Evolutionary conservation across 345 rosid genomes (phyloP).

Genomic region (Anacardium occidentale): DNA sequence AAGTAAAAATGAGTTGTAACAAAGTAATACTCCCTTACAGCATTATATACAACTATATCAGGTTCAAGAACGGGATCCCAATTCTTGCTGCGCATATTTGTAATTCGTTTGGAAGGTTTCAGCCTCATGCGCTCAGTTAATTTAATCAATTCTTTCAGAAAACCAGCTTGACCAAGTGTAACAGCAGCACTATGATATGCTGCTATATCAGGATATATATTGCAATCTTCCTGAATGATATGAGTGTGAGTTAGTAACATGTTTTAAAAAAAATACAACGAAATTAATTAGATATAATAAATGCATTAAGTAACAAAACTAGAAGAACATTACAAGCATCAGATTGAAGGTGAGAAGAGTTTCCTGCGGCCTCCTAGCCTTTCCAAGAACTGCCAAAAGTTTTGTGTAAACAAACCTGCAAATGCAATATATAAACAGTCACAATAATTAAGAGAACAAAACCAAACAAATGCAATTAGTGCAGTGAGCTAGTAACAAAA

Average conservation of each 20-base stretch:
- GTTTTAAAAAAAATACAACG: conserved; percentile 1
- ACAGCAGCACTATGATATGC: conserved; percentile 80
- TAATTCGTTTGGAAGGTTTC: conserved; percentile 53
- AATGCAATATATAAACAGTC: conserved; percentile 6
- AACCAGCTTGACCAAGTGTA: conserved; percentile 87
- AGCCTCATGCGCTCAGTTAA: conserved; percentile 74
- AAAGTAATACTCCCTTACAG: conserved; percentile 55
- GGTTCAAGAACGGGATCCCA: conserved; percentile 91
- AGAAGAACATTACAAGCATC: conserved; percentile 67
- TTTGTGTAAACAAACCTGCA: conserved; percentile 95
- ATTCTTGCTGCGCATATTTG: conserved; percentile 48
- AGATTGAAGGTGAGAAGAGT: conserved; percentile 61
- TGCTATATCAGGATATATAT: conserved; percentile 87
- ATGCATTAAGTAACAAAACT: conserved; percentile 13
- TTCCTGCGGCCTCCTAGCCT: conserved; percentile 65
- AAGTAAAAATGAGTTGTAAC: conserved; percentile 6
- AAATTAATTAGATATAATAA: neutral
- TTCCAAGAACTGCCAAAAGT: conserved; percentile 79
- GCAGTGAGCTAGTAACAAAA: neutral
- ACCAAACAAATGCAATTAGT: neutral
- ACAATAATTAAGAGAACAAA: neutral
- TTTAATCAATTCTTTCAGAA: conserved; percentile 64
- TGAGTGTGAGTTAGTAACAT: conserved; percentile 28
- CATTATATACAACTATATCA: conserved; percentile 84
- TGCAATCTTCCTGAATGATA: conserved; percentile 62